Percentiles rank a stretch among this genome's conserved stretches.
These are phyloP conservation scores for Colletotrichum sp. DNA, from an alignment of 2,329 filamentous ascomycete genomes.

Conservation along the genomic window DNA sequence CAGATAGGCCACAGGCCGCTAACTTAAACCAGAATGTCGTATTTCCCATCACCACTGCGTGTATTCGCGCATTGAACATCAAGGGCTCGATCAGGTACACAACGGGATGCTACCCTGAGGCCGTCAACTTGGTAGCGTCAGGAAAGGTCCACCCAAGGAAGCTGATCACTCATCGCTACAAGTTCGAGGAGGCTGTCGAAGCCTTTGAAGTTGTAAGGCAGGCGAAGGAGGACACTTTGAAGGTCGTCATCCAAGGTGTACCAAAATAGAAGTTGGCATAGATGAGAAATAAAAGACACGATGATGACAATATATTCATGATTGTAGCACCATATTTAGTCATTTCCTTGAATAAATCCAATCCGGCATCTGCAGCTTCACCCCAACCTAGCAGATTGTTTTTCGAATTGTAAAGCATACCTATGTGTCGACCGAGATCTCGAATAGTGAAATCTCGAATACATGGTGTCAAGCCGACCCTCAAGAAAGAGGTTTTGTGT, in stretches of 20 bases:
- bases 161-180: slow-evolving; percentile 75
- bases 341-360: too few relatives aligned
- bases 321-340: too few relatives aligned
- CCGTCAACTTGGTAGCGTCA: slow-evolving; percentile 53
- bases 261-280: not conserved
- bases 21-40: slow-evolving; percentile 40
- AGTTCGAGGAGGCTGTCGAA: slow-evolving; percentile 62
- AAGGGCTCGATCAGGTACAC: slow-evolving; percentile 76
- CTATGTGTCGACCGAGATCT: too few relatives aligned
- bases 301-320: not conserved
- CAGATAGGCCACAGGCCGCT: not conserved
- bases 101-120: slow-evolving; percentile 74
- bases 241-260: slow-evolving; percentile 66
- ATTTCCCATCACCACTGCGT: slow-evolving; percentile 73
- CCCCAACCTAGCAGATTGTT: too few relatives aligned
- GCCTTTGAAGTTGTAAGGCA: slow-evolving; percentile 75
- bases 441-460: too few relatives aligned
- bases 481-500: too few relatives aligned
- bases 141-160: slow-evolving; percentile 49
- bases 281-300: not conserved
- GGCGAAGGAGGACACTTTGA: slow-evolving; percentile 72
- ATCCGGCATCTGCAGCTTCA: too few relatives aligned
- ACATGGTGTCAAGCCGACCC: too few relatives aligned
- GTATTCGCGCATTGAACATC: slow-evolving; percentile 77
- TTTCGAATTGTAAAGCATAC: too few relatives aligned